phyloP scores from a whole-genome alignment of 139 green algal species.

The Choricystis sp. region DNA sequence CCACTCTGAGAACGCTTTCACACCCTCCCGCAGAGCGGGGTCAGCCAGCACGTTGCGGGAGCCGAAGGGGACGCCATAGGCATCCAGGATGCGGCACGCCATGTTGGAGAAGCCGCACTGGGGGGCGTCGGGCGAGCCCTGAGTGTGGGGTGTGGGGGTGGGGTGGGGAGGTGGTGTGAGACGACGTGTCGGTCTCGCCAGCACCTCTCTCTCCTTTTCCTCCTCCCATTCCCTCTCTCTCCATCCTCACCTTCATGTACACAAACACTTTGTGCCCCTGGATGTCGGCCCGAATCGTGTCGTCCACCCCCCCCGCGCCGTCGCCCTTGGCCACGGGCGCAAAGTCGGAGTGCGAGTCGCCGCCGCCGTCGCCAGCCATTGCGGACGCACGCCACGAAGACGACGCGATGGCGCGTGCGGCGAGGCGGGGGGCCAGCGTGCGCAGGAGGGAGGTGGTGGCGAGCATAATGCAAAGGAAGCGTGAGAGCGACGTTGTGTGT shows the following conservation, averaged over 20 bases:
- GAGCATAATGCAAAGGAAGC: too few relatives aligned
- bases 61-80: constrained; percentile 67
- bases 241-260: constrained; percentile 76
- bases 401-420: not conserved
- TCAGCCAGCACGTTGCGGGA: constrained; percentile 78
- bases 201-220: not conserved
- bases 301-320: constrained; percentile 13
- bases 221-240: not conserved
- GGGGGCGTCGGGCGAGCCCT: constrained; percentile 52
- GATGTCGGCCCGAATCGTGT: constrained; percentile 58
- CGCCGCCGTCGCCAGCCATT: not conserved
- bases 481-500: too few relatives aligned
- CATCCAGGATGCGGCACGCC: constrained; percentile 66
- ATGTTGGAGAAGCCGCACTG: constrained; percentile 88
- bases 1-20: constrained; percentile 89
- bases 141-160: constrained; percentile 3
- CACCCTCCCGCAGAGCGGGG: constrained; percentile 59
- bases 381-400: not conserved
- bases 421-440: too few relatives aligned
- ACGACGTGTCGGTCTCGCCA: not conserved
- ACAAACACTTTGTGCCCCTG: constrained; percentile 61
- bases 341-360: constrained; percentile 77
- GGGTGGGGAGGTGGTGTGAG: too few relatives aligned
- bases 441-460: too few relatives aligned
- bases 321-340: constrained; percentile 53